Evolutionary conservation across 805 yeast genomes (phyloP).

Genomic region (Candida orba): DNA sequence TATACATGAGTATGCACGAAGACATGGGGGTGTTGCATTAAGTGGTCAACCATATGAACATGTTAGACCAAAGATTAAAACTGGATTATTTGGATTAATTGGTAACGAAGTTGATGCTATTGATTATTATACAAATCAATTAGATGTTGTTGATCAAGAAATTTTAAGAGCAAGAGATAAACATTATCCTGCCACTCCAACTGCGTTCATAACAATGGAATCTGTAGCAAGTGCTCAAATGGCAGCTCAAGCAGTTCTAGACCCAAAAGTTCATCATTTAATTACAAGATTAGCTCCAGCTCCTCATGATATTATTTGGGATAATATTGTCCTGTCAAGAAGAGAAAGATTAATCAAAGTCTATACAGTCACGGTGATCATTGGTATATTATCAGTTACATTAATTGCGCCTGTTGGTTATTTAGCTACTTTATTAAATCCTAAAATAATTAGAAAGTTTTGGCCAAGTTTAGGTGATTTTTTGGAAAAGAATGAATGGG

Average conservation of each 20-base stretch:
- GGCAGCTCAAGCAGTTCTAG: constrained; percentile 92
- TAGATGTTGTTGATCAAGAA: constrained; percentile 63
- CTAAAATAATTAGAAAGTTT: constrained; percentile 67
- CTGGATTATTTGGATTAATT: constrained; percentile 53
- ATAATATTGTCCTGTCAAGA: constrained; percentile 74
- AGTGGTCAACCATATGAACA: constrained; percentile 20
- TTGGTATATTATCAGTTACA: constrained; percentile 61
- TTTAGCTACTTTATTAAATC: constrained; percentile 73
- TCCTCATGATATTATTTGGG: constrained; percentile 94
- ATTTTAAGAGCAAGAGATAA: constrained; percentile 57
- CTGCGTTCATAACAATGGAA: constrained; percentile 93
- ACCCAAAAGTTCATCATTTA: constrained; percentile 78
- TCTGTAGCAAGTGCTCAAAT: constrained; percentile 93
- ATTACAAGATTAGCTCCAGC: constrained; percentile 89
- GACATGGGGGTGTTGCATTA: constrained; percentile 15
- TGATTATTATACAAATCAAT: constrained; percentile 60
- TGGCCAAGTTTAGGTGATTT: constrained; percentile 78
- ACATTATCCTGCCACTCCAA: constrained; percentile 76
- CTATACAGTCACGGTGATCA: constrained; percentile 56
- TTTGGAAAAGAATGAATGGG: constrained; percentile 59
- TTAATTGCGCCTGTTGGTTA: constrained; percentile 80
- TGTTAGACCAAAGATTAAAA: constrained; percentile 55
- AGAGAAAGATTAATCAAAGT: constrained; percentile 60
- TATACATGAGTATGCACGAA: constrained; percentile 15
- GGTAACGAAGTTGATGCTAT: constrained; percentile 79